Evolutionary conservation across 345 rosid genomes (phyloP).

Genomic region (Salix viminalis): DNA sequence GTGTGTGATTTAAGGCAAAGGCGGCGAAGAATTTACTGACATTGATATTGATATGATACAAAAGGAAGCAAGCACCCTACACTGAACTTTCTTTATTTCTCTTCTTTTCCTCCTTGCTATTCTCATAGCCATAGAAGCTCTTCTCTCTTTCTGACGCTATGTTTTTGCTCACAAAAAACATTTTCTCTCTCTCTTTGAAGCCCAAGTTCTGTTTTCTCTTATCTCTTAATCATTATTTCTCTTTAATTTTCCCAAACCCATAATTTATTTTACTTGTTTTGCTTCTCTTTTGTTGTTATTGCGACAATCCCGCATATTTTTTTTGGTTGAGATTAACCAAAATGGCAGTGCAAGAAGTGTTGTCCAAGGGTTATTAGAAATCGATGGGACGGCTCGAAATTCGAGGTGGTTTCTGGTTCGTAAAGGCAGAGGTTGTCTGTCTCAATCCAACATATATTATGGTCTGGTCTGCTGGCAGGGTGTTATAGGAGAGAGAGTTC

Average conservation of each 20-base stretch:
- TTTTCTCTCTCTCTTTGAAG: background rate
- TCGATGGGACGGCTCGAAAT: constrained; percentile 28
- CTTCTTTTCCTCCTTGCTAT: background rate
- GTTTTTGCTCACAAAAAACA: background rate
- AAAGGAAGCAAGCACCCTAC: background rate
- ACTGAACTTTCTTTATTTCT: background rate
- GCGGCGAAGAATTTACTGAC: constrained; percentile 63
- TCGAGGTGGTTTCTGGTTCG: constrained; percentile 25
- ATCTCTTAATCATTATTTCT: background rate
- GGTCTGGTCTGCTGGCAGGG: constrained; percentile 29
- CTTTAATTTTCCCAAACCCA: background rate
- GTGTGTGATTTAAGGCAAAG: constrained; percentile 53
- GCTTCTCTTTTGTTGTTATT: background rate
- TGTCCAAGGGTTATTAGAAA: constrained; percentile 17
- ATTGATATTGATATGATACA: constrained; percentile 3
- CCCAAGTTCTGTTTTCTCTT: background rate
- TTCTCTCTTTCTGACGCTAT: background rate
- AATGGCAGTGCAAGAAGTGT: background rate
- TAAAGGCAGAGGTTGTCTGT: constrained; percentile 24
- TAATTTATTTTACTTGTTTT: background rate
- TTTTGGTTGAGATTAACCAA: background rate
- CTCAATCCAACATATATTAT: constrained; percentile 37
- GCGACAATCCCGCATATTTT: background rate
- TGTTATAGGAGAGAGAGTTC: background rate
- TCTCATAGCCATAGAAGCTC: background rate